Percentiles rank a stretch among this genome's conserved stretches.
Evolutionary conservation across 345 rosid species (phyloP).

Genomic region (Dipteronia sinensis): DNA sequence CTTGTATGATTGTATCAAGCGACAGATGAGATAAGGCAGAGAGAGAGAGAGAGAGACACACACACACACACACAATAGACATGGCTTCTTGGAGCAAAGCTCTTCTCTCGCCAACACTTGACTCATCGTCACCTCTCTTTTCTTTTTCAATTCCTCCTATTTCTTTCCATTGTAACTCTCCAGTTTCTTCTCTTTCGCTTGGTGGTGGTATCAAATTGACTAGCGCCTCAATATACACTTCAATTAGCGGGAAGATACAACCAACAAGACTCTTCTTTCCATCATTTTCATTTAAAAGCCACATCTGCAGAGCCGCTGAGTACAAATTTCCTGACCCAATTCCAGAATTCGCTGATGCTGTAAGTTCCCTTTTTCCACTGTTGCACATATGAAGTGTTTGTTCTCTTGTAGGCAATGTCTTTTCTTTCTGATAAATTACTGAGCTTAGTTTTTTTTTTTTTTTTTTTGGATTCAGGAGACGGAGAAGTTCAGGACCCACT

Average conservation of each 20-base stretch:
- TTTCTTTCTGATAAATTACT: background rate
- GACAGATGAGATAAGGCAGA: constrained; percentile 18
- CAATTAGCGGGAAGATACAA: constrained; percentile 20
- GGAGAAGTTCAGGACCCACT: constrained; percentile 68
- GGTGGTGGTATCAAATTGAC: constrained; percentile 9
- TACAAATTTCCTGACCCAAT: constrained; percentile 88
- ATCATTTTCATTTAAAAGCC: constrained; percentile 24
- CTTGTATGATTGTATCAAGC: background rate
- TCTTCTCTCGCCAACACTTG: constrained; percentile 27
- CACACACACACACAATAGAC: background rate
- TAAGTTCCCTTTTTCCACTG: constrained; percentile 32
- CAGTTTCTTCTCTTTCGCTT: constrained; percentile 18
- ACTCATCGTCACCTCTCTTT: constrained; percentile 18
- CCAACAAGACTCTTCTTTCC: background rate
- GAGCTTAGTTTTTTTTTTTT: background rate
- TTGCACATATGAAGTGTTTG: background rate
- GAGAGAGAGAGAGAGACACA: background rate
- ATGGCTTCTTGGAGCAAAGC: constrained; percentile 48
- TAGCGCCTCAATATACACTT: constrained; percentile 22
- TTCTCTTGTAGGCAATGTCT: background rate
- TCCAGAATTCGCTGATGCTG: constrained; percentile 85
- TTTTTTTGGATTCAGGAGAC: constrained; percentile 60
- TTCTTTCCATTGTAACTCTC: constrained; percentile 17
- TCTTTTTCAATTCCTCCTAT: constrained; percentile 14
- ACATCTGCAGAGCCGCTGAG: constrained; percentile 65